Conservation (phyloP, 1,139 yeast species). For the Suhomyces chickasaworum region DNA sequence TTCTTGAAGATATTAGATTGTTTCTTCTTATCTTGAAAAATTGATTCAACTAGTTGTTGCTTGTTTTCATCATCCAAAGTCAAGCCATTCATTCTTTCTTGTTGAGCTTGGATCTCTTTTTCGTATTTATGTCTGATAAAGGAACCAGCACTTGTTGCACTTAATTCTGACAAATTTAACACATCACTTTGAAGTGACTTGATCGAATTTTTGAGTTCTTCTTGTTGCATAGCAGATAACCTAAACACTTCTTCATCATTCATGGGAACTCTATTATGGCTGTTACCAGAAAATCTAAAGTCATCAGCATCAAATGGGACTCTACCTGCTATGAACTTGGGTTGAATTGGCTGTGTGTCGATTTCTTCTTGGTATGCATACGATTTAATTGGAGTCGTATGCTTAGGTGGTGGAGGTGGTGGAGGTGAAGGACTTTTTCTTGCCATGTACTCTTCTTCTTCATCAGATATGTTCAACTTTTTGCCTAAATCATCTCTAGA, state of each 20-base stretch:
- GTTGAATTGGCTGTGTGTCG: conserved; percentile 9
- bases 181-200: conserved; percentile 52
- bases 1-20: conserved; percentile 59
- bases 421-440: conserved; percentile 24
- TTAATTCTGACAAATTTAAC: conserved; percentile 60
- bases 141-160: conserved; percentile 91
- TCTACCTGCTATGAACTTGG: conserved; percentile 13
- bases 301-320: conserved; percentile 46
- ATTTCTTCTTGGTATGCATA: conserved; percentile 16
- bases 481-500: conserved; percentile 44
- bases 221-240: conserved; percentile 37
- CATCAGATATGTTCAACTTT: conserved; percentile 35
- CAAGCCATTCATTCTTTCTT: conserved; percentile 11
- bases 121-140: conserved; percentile 70
- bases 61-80: conserved; percentile 24
- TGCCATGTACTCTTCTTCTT: conserved; percentile 21
- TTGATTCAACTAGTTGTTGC: conserved; percentile 39
- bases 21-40: conserved; percentile 50
- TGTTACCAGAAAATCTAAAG: conserved; percentile 34
- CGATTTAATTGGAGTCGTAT: conserved; percentile 20
- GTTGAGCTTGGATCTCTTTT: conserved; percentile 27
- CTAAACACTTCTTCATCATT: conserved; percentile 36
- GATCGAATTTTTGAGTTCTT: conserved; percentile 44
- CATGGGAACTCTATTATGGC: conserved; percentile 19
- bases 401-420: conserved; percentile 59